Percentiles rank a stretch among this genome's conserved stretches.
Evolutionary conservation across 2,329 filamentous ascomycete genomes (phyloP).

Genomic region (Microascus cirrosus): DNA sequence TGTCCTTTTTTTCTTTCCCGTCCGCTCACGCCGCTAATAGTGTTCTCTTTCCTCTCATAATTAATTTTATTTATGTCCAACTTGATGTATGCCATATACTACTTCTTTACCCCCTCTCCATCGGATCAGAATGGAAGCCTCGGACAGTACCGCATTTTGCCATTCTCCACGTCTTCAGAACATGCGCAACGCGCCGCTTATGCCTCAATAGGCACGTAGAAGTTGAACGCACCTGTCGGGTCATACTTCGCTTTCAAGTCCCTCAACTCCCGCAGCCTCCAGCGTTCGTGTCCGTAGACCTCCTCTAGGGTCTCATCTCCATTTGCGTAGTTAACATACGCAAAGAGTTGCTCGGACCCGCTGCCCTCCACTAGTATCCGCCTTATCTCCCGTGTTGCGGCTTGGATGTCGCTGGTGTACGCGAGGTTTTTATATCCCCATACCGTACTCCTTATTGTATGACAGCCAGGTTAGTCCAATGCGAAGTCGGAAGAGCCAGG

Average conservation of each 20-base stretch:
- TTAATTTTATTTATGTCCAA: too few relatives aligned
- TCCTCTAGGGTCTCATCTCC: slow-evolving; percentile 28
- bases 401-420: neutral
- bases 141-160: too few relatives aligned
- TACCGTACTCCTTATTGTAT: neutral
- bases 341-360: slow-evolving; percentile 15
- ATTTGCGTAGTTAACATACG: slow-evolving; percentile 41
- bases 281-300: slow-evolving; percentile 36
- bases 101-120: too few relatives aligned
- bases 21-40: too few relatives aligned
- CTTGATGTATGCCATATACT: too few relatives aligned
- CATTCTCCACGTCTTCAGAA: too few relatives aligned
- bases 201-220: slow-evolving; percentile 24
- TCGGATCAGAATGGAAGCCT: too few relatives aligned
- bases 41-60: too few relatives aligned
- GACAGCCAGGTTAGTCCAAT: neutral
- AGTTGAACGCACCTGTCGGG: slow-evolving; percentile 28
- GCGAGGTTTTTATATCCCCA: neutral
- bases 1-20: too few relatives aligned
- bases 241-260: slow-evolving; percentile 37
- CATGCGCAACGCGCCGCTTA: too few relatives aligned
- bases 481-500: too few relatives aligned
- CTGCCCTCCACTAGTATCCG: neutral
- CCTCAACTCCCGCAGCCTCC: slow-evolving; percentile 32
- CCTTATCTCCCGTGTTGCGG: neutral